Conservation (phyloP, 495 filamentous ascomycete genomes). For the Talaromyces wortmannii region DNA sequence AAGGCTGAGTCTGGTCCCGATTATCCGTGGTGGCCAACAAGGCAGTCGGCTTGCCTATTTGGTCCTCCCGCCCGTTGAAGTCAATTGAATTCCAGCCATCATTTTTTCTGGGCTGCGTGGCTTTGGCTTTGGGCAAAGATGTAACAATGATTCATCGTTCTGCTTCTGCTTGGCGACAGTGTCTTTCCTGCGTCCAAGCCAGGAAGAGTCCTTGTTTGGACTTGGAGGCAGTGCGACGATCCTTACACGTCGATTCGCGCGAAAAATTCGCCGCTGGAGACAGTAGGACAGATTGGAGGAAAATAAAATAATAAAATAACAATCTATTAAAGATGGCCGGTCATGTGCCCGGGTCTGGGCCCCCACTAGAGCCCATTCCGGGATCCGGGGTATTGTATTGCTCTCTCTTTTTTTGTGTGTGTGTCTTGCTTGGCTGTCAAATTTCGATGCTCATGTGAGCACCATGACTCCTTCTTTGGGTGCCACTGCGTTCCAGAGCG, state of each 20-base stretch:
- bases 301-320: no score
- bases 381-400: neutral
- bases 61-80: neutral
- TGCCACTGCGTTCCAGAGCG: neutral
- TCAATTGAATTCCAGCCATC: neutral
- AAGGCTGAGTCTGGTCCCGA: neutral
- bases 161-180: no score
- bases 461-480: neutral
- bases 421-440: neutral
- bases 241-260: no score
- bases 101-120: neutral
- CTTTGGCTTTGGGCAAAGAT: no score
- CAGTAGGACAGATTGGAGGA: no score
- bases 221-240: no score
- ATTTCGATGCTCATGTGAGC: constrained; percentile 2
- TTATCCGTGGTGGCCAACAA: neutral
- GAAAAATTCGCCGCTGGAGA: no score
- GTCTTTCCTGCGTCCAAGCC: no score
- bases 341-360: no score
- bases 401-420: neutral
- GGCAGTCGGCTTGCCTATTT: constrained; percentile 1
- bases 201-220: no score
- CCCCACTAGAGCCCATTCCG: neutral
- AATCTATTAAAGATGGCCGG: no score
- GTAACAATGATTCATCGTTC: no score